Evolutionary conservation across 371 early-diverging fungal species (phyloP).

Genomic region (Saksenaea oblongispora): DNA sequence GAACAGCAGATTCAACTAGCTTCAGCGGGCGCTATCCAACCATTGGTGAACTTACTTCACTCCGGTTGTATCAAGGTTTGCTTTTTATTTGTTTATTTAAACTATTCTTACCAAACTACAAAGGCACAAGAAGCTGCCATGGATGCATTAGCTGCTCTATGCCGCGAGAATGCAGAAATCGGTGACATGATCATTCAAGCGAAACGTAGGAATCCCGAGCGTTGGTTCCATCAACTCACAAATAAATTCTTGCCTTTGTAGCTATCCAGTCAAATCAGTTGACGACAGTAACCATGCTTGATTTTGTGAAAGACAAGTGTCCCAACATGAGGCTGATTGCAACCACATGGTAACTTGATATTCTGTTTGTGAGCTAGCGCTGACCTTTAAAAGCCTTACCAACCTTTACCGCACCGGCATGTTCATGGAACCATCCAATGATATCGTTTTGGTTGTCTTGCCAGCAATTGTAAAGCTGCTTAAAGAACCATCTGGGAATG

Average conservation of each 20-base stretch:
- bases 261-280: slow-evolving; percentile 28
- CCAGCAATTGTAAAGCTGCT: slow-evolving; percentile 81
- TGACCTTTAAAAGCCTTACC: slow-evolving; percentile 53
- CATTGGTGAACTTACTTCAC: slow-evolving; percentile 60
- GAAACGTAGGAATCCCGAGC: slow-evolving; percentile 39
- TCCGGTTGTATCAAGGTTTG: slow-evolving; percentile 53
- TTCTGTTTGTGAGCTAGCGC: background rate
- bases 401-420: slow-evolving; percentile 68
- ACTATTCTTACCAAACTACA: background rate
- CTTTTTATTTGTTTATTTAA: background rate
- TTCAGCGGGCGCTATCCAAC: slow-evolving; percentile 59
- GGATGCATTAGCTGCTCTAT: slow-evolving; percentile 73
- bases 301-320: slow-evolving; percentile 63
- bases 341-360: slow-evolving; percentile 61
- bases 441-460: slow-evolving; percentile 61
- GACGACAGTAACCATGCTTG: slow-evolving; percentile 57
- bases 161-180: slow-evolving; percentile 63
- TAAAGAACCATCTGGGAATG: slow-evolving; percentile 49
- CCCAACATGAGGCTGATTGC: slow-evolving; percentile 71
- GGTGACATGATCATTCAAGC: slow-evolving; percentile 50
- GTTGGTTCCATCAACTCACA: background rate
- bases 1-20: slow-evolving; percentile 66
- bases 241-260: slow-evolving; percentile 2
- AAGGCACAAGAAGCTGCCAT: slow-evolving; percentile 79
- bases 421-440: slow-evolving; percentile 58